phyloP scores from a whole-genome alignment of 768 basidiomycete species.

The Tricholoma hemisulphureum region DNA sequence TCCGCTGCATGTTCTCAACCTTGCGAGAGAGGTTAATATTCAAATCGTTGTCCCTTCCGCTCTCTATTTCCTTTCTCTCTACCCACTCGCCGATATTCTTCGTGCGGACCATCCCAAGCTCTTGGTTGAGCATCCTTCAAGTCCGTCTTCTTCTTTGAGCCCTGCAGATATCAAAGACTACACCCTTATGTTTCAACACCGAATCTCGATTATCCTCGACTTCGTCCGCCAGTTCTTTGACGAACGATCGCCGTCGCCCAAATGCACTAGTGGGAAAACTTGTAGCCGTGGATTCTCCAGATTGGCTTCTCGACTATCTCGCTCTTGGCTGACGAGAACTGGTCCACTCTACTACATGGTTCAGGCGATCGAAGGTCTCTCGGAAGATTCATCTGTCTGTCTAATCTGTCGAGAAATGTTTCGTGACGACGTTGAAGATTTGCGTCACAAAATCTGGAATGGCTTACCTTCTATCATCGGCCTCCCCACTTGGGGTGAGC shows the following conservation, averaged over 20 bases:
- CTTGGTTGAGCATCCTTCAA: conserved; percentile 44
- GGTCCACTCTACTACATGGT: conserved; percentile 54
- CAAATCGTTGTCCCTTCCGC: conserved; percentile 48
- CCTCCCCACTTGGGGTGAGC: conserved; percentile 47
- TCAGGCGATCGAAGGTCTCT: conserved; percentile 41
- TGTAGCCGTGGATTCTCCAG: conserved; percentile 45
- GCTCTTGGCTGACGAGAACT: conserved; percentile 49
- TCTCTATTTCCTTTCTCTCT: conserved; percentile 58
- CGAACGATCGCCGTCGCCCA: conserved; percentile 23
- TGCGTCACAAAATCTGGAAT: conserved; percentile 46
- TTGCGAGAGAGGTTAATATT: conserved; percentile 50
- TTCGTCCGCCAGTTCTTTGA: conserved; percentile 47
- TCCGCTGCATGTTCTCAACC: conserved; percentile 55
- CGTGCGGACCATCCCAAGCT: conserved; percentile 55
- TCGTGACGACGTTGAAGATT: conserved; percentile 34
- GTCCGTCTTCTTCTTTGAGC: conserved; percentile 44
- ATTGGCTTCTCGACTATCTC: conserved; percentile 41
- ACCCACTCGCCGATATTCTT: conserved; percentile 49
- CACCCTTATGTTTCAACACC: conserved; percentile 57
- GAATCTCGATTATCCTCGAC: conserved; percentile 44
- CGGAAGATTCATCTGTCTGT: conserved; percentile 43
- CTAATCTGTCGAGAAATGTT: conserved; percentile 42
- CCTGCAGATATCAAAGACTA: conserved; percentile 46
- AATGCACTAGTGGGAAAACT: conserved; percentile 28
- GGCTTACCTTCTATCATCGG: conserved; percentile 45